A percentile compares a stretch with the other conserved stretches of the same genome.
These are phyloP conservation scores for Pistacia atlantica DNA, from an alignment of 345 rosid genomes.

Conservation along the genomic window DNA sequence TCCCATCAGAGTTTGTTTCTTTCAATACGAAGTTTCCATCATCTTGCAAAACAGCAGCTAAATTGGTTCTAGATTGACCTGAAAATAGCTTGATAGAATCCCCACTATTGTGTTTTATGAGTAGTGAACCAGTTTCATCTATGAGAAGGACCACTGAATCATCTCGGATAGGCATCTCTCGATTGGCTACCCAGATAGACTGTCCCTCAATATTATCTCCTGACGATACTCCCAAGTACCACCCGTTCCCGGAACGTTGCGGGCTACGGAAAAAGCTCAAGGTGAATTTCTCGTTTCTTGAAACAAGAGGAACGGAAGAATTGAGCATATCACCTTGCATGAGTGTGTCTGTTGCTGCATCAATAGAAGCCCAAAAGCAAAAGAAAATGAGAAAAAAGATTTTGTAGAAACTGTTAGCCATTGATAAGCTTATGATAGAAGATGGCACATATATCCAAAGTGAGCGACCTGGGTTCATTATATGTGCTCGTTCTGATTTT, in stretches of 20 bases:
- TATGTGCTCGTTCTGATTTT: too few species aligned
- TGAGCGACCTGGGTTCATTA: too few species aligned
- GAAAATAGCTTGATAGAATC: not conserved
- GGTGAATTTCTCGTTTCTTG: not conserved
- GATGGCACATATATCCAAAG: too few species aligned
- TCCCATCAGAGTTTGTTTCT: not conserved
- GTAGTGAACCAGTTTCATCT: not conserved
- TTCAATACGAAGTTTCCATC: constrained; percentile 10
- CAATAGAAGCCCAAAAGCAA: not conserved
- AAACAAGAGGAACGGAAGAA: not conserved
- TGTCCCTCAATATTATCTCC: not conserved
- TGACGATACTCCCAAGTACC: not conserved
- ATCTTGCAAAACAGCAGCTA: constrained; percentile 7
- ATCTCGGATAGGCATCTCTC: not conserved
- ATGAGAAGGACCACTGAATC: not conserved
- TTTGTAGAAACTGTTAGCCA: too few species aligned
- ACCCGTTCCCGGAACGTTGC: not conserved
- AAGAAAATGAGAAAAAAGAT: not conserved
- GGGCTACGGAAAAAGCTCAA: not conserved
- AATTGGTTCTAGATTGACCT: not conserved
- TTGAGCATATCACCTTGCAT: not conserved
- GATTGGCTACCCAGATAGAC: not conserved
- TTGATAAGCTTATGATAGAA: too few species aligned
- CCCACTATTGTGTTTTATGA: not conserved
- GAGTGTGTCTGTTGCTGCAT: not conserved